Evolutionary conservation across 108 stramenopile genomes (phyloP), one percentile per base, ranked within the genome.

Genomic region (Licmophora abbreviata): DNA sequence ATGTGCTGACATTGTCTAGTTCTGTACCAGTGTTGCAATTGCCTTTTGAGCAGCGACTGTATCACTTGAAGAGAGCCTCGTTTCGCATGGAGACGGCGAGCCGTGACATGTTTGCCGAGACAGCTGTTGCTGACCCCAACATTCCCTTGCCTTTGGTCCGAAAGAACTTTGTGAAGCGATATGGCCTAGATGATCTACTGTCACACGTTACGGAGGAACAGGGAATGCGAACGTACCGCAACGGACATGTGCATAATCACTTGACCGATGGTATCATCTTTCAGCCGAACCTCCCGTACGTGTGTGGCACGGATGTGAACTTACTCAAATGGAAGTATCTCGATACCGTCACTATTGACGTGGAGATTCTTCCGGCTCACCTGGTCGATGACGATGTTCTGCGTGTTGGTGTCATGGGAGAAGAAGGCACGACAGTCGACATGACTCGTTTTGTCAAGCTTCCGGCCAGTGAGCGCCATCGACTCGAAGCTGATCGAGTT

Each of bases 291-390:
- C 46, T 69, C 17, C 89, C 91, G 1, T 97, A 97, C 56, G 73
- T 71, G 17, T 85, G 89, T 50, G 91, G 92, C 25, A 95, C 92
- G 1, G 89, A 97, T 66, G 56, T 72, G 4, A 67, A 84, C 36
- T 52, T 97, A 27, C 59, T 97, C 28, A 97, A 97, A 64, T 97
- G 96, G 96, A 97, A 97, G 59, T 97, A 94, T 70, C 58, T 87
- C 17, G 96, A 97, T 61, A 90, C 93, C 1, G 93, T 88, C n/a
- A 93, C 92, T 15, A 92, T 96, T 48, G 95, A 96, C 72, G 87
- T 96, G 26, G 77, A 90, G 48, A 66, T 90, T 29, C 32, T 90
- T 26, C 80, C 82, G 21, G 64, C 68, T 14, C 60, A 34, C 30
- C 27, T 38, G 9, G 47, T 23, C 53, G 71, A 73, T 33, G 74